Base-by-base conservation (phyloP, 441 rosid genomes). In the Jatropha podagrica region DNA sequence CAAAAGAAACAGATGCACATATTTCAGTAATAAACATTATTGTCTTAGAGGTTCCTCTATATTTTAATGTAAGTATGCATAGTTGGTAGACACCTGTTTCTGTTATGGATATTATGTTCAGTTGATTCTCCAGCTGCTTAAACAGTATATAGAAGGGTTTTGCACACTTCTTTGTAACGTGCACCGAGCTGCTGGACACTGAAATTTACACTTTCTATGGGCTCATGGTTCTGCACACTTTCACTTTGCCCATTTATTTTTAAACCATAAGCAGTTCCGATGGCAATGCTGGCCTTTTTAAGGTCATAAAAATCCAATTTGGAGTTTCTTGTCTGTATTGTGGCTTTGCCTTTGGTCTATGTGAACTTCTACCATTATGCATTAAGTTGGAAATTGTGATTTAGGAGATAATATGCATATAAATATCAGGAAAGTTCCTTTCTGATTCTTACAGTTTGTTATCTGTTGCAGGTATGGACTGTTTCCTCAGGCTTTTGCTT, bases 401-500 rank as follows among this genome's bases (percentile, higher is more conserved):
- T 12, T 32, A 15, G 56, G 40, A 61, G 46, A 52, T 38, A 4
- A 20, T 64, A 26, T 52, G 59, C 32, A 27, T 13, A 0, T 74
- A 23, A 11, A 49, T 32, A n/a, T 63, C 7, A 26, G 46, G 48
- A 58, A 42, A 46, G 42, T 69, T 6, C 10, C 0, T 18, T 11
- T 37, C 40, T 69, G 1, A 0, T 69, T 15, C 3, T 74, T 58
- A 9, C 15, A 51, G 64, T 52, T 63, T 27, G 12, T 42, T 13
- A 59, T 23, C 64, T 26, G 64, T 77, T 74, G 74, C 86, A 96
- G 97, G 97, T 96, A 72, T 96, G 99, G 99, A 91, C 91, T n/a
- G 94, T 86, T 77, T 83, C 92, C 15, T 96, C 98, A 27, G 97
- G 98, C 75, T 94, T 95, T 82, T 96, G 97, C 87, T 92, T 94